Evolutionary conservation across 2,329 filamentous ascomycete genomes (phyloP).

Genomic region (Thermomyces lanuginosus): DNA sequence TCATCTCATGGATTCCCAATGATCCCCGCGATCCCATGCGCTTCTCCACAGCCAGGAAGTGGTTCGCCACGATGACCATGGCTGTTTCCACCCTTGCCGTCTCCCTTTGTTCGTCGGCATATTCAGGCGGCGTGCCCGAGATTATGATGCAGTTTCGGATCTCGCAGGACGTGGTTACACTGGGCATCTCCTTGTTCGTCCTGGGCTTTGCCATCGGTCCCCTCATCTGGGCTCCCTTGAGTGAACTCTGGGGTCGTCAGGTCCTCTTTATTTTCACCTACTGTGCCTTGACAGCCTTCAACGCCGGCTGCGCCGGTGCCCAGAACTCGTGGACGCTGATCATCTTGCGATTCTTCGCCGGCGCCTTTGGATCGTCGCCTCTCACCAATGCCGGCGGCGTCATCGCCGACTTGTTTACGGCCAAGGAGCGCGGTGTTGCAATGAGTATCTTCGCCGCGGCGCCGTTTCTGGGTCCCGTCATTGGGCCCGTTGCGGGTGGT

Average conservation of each 20-base stretch:
- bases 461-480: conserved; percentile 49
- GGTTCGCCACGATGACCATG: conserved; percentile 23
- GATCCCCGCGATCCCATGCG: conserved; percentile 29
- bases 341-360: conserved; percentile 51
- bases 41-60: conserved; percentile 21
- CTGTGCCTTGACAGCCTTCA: conserved; percentile 41
- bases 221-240: conserved; percentile 28
- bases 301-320: conserved; percentile 41
- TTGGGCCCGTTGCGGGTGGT: conserved; percentile 49
- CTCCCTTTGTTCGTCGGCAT: conserved; percentile 28
- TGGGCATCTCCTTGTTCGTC: conserved; percentile 32
- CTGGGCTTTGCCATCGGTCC: conserved; percentile 32
- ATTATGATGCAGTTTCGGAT: conserved; percentile 21
- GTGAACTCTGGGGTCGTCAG: conserved; percentile 24
- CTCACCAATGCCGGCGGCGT: conserved; percentile 48
- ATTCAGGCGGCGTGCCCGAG: conserved; percentile 23
- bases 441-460: conserved; percentile 49
- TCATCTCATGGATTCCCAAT: conserved; percentile 27
- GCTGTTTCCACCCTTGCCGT: conserved; percentile 28
- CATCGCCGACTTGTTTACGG: conserved; percentile 45
- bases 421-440: conserved; percentile 39
- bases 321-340: conserved; percentile 44
- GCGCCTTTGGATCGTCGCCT: conserved; percentile 45
- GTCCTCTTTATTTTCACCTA: conserved; percentile 20
- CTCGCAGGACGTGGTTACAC: conserved; percentile 21